Conservation (phyloP, 2,329 filamentous ascomycete genomes). For the Pseudogymnoascus sp. region DNA sequence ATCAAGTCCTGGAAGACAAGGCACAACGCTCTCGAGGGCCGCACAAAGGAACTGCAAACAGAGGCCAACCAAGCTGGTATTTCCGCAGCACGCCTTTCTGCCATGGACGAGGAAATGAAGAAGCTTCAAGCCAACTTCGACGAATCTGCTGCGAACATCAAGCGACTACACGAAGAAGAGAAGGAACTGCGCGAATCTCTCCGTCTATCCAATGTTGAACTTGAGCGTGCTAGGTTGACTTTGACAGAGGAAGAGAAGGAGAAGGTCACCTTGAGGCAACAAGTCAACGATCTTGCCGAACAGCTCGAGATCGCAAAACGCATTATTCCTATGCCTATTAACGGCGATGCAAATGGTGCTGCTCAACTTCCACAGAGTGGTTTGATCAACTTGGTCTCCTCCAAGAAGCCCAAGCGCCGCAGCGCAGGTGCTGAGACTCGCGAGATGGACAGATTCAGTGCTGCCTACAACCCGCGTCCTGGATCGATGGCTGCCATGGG, state of each 20-base stretch:
- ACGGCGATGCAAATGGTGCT: slow-evolving; percentile 61
- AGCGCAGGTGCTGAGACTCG: slow-evolving; percentile 83
- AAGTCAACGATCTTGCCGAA: slow-evolving; percentile 83
- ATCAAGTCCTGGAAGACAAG: slow-evolving; percentile 93
- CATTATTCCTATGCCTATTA: slow-evolving; percentile 50
- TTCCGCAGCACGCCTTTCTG: slow-evolving; percentile 77
- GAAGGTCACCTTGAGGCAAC: slow-evolving; percentile 76
- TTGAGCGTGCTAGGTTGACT: slow-evolving; percentile 69
- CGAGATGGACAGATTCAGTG: slow-evolving; percentile 83
- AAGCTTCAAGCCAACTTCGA: slow-evolving; percentile 83
- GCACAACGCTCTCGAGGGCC: slow-evolving; percentile 80
- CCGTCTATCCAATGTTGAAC: slow-evolving; percentile 67
- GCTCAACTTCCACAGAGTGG: slow-evolving; percentile 55
- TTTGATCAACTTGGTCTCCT: slow-evolving; percentile 92
- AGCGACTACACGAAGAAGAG: slow-evolving; percentile 91
- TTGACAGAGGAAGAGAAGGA: slow-evolving; percentile 74
- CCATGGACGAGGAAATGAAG: slow-evolving; percentile 93
- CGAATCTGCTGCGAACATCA: slow-evolving; percentile 83
- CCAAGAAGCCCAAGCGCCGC: slow-evolving; percentile 92
- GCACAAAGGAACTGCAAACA: slow-evolving; percentile 87
- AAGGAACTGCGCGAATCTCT: slow-evolving; percentile 76
- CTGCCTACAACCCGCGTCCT: slow-evolving; percentile 85
- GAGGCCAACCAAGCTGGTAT: slow-evolving; percentile 98
- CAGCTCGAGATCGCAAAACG: slow-evolving; percentile 83
- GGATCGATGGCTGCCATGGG: slow-evolving; percentile 86